These are phyloP conservation scores for Leccinum disarticulatum DNA, from an alignment of 768 basidiomycete genomes.

Conservation along the genomic window DNA sequence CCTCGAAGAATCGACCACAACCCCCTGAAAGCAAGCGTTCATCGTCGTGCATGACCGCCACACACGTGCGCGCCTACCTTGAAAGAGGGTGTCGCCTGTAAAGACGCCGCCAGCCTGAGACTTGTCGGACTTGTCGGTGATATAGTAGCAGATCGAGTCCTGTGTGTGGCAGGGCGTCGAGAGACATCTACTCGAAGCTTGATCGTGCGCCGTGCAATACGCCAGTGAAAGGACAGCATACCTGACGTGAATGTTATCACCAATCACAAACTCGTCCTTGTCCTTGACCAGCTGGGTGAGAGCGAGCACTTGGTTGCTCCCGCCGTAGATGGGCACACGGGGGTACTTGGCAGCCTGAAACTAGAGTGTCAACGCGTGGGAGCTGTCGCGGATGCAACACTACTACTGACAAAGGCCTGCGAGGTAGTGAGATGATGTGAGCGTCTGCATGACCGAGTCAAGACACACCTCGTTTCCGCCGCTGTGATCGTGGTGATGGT, in stretches of 20 bases:
- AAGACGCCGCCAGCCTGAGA: constrained; percentile 76
- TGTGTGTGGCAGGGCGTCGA: constrained; percentile 94
- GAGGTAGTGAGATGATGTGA: constrained; percentile 12
- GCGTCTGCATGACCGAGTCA: too few relatives aligned
- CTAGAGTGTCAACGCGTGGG: not conserved
- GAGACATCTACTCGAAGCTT: constrained; percentile 53
- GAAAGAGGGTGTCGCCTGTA: constrained; percentile 93
- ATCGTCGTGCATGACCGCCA: not conserved
- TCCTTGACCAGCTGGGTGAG: constrained; percentile 77
- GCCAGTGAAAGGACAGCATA: constrained; percentile 27
- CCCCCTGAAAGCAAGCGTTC: constrained; percentile 49
- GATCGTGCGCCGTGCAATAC: not conserved
- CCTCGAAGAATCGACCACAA: constrained; percentile 95
- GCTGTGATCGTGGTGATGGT: constrained; percentile 89
- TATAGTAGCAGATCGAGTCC: constrained; percentile 92
- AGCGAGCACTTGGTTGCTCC: constrained; percentile 66
- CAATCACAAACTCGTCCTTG: constrained; percentile 76
- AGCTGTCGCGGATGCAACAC: not conserved
- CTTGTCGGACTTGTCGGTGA: constrained; percentile 48
- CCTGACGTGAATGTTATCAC: constrained; percentile 61
- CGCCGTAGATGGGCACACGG: constrained; percentile 67
- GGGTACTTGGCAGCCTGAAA: constrained; percentile 45
- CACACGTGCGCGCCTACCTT: constrained; percentile 25
- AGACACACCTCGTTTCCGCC: constrained; percentile 75
- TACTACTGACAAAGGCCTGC: constrained; percentile 32